Base-by-base conservation (phyloP, 2,329 filamentous ascomycete genomes). In the Magnaporthiopsis incrustans region DNA sequence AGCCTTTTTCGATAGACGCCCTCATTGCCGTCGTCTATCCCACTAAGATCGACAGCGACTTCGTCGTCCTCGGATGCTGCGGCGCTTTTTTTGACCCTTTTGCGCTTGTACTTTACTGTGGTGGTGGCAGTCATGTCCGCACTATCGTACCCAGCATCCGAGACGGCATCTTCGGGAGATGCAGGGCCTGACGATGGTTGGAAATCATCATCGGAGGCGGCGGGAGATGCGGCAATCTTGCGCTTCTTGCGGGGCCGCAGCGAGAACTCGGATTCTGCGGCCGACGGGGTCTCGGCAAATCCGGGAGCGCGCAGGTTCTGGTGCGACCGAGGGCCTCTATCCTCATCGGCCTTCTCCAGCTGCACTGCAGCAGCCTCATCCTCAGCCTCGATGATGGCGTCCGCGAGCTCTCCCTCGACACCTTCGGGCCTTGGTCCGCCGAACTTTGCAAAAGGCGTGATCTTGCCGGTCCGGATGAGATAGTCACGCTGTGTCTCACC, bases 381-480 rank as follows among this genome's bases (percentile, higher is more conserved):
- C 72, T 97, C 92, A 0, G 90, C 92, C 72, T 96, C 91, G 18
- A 93, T 78, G 65, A 97, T 83, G 2, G 88, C 89, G 71, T 93
- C 88, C 14, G 89, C 89, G 22, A 97, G 79, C 66, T 88, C 88
- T 2, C 89, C 89, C 59, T 88, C 82, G 3, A 87, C 81, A 3
- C 83, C 85, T 33, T 85, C 79, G 4, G 81, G 81, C 1, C 87
- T 78, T n/a, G 85, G 81, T 18, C 85, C 82, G 32, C 86, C 86
- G 69, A 96, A 84, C 67, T 89, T 90, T 10, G 92, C 90, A 71
- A 99, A 99, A 0, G 95, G 95, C 0, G 95, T 99, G 69, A 99
- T 98, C 77, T 98, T 98, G 66, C 95, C 95, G 0, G 94, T 99
- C 33, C 95, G 87, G 61, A 99, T 95, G 60, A 99, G 83, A 73